Percentiles rank a stretch among this genome's conserved stretches.
These are phyloP conservation scores for Begonia loranthoides DNA, from an alignment of 306 rosid genomes.

Conservation along the genomic window DNA sequence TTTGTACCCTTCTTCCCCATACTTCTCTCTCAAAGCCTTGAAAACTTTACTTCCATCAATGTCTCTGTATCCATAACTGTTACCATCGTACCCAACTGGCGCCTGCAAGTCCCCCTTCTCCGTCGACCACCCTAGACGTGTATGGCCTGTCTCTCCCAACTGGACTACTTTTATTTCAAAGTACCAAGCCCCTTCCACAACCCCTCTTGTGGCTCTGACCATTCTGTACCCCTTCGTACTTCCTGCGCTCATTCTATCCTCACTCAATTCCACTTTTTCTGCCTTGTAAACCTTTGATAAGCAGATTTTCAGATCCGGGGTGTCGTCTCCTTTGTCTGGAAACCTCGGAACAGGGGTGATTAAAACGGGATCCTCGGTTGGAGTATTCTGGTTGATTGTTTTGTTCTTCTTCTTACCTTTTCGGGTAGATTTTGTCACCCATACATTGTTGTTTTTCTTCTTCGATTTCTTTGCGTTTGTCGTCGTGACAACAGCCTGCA, in stretches of 20 bases:
- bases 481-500: conserved; percentile 12
- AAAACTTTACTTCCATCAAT: conserved; percentile 93
- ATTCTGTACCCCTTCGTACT: conserved; percentile 92
- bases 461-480: conserved; percentile 61
- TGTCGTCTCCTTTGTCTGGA: conserved; percentile 79
- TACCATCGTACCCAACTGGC: conserved; percentile 86
- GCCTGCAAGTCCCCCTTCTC: conserved; percentile 97
- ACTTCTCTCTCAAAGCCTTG: conserved; percentile 79
- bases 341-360: conserved; percentile 77
- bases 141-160: conserved; percentile 76
- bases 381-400: conserved; percentile 28
- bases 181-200: conserved; percentile 86
- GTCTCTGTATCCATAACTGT: conserved; percentile 78
- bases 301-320: conserved; percentile 55
- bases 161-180: conserved; percentile 62
- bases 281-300: conserved; percentile 90
- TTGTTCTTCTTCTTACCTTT: conserved; percentile 88
- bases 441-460: conserved; percentile 83
- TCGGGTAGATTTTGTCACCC: conserved; percentile 79
- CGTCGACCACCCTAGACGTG: conserved; percentile 81
- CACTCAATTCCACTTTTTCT: conserved; percentile 82
- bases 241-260: conserved; percentile 71
- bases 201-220: conserved; percentile 92
- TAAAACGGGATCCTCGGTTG: conserved; percentile 56
- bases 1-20: conserved; percentile 84